A percentile compares a stretch with the other conserved stretches of the same genome.
Evolutionary conservation across 768 basidiomycete genomes (phyloP).

Genomic region (Lactarius pseudohatsudake): DNA sequence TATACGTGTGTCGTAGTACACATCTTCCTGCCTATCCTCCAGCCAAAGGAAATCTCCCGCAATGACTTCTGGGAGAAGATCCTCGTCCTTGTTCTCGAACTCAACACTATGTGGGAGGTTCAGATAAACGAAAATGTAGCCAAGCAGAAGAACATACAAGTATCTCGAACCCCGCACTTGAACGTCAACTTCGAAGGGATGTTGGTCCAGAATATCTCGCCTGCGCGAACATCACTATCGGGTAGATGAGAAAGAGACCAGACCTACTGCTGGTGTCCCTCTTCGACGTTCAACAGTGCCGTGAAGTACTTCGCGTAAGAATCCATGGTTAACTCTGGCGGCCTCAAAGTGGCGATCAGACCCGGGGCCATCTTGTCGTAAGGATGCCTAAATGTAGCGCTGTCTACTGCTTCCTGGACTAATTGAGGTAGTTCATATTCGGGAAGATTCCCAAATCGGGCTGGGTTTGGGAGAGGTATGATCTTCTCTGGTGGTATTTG

Average conservation of each 20-base stretch:
- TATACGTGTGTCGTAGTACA: conserved; percentile 23
- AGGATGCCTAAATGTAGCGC: background rate
- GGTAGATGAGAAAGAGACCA: conserved; percentile 13
- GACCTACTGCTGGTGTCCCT: conserved; percentile 51
- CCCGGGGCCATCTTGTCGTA: background rate
- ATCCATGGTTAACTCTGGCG: background rate
- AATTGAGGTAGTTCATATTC: conserved; percentile 8
- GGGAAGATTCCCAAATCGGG: conserved; percentile 1
- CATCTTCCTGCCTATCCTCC: conserved; percentile 20
- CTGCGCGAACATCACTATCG: conserved; percentile 37
- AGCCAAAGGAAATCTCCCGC: conserved; percentile 17
- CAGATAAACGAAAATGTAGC: background rate
- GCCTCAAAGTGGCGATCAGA: background rate
- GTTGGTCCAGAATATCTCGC: conserved; percentile 9
- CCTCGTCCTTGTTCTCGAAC: conserved; percentile 21
- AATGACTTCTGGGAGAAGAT: conserved; percentile 18
- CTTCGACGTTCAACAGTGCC: conserved; percentile 23
- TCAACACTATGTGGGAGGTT: background rate
- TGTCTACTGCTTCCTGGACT: background rate
- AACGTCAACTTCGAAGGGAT: conserved; percentile 1
- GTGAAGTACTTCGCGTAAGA: conserved; percentile 13
- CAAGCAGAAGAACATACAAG: background rate
- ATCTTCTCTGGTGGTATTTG: conserved; percentile 11
- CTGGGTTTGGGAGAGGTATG: background rate
- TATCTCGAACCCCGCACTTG: background rate